Evolutionary conservation across 208 protist species (phyloP).

Genomic region (Vickermania ingenoplastis): DNA sequence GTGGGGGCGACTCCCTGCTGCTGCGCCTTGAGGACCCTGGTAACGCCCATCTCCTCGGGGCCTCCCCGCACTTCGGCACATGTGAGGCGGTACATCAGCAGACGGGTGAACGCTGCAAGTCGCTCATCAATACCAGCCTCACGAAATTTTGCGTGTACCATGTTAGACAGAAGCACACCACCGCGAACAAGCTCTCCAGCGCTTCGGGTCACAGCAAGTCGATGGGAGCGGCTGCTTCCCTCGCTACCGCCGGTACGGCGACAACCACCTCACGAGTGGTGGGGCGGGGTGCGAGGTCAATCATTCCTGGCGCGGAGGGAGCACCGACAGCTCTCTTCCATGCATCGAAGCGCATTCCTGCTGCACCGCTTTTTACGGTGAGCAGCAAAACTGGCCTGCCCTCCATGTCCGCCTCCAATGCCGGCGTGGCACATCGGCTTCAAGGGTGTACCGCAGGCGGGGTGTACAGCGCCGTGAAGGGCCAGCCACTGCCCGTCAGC

Average conservation of each 20-base stretch:
- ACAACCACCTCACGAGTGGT: too few species aligned
- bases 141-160: constrained; percentile 47
- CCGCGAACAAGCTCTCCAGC: too few species aligned
- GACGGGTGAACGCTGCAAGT: constrained; percentile 38
- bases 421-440: not conserved
- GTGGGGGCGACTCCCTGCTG: constrained; percentile 25
- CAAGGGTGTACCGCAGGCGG: constrained; percentile 5
- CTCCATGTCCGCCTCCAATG: not conserved
- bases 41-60: constrained; percentile 33
- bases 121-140: constrained; percentile 34
- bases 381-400: constrained; percentile 31
- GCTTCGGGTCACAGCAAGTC: too few species aligned
- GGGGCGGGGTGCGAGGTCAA: too few species aligned
- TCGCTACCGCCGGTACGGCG: too few species aligned
- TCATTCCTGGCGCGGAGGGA: too few species aligned
- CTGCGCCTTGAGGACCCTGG: too few species aligned
- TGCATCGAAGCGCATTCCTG: not conserved
- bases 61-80: constrained; percentile 46
- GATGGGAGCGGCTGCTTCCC: too few species aligned
- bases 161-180: too few species aligned
- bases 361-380: constrained; percentile 11
- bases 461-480: not conserved
- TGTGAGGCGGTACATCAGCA: constrained; percentile 28
- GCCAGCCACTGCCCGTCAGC: not conserved
- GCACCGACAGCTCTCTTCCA: not conserved